Conservation (phyloP, 192 early-diverging fungal species). For the Phlyctochytrium bullatum region DNA sequence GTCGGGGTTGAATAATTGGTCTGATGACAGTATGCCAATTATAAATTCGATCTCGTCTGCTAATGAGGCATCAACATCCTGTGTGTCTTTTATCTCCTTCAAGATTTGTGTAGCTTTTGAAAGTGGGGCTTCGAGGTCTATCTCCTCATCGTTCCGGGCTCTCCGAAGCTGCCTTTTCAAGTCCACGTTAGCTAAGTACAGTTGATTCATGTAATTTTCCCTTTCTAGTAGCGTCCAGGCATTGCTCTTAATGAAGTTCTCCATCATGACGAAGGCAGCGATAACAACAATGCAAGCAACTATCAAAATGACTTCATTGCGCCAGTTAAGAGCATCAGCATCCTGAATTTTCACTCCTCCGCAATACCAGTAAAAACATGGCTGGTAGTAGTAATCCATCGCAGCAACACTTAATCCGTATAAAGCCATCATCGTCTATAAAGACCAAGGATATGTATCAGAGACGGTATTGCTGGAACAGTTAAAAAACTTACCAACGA, state of each 20-base stretch:
- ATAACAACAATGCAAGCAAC: constrained; percentile 21
- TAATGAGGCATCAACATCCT: constrained; percentile 19
- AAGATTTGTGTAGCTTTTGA: constrained; percentile 36
- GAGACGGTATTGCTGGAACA: background rate
- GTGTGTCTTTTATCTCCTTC: constrained; percentile 29
- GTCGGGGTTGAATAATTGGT: constrained; percentile 44
- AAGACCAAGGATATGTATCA: background rate
- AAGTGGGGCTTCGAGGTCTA: constrained; percentile 43
- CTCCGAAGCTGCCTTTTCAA: constrained; percentile 32
- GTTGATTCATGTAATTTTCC: constrained; percentile 32
- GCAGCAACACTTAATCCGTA: constrained; percentile 15
- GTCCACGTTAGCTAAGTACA: constrained; percentile 36
- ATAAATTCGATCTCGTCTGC: constrained; percentile 34
- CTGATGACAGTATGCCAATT: constrained; percentile 30
- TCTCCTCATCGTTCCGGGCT: constrained; percentile 24
- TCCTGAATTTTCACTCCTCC: constrained; percentile 28
- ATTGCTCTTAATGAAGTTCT: constrained; percentile 42
- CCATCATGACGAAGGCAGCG: constrained; percentile 27
- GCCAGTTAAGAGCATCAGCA: constrained; percentile 9
- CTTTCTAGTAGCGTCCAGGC: constrained; percentile 39
- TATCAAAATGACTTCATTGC: constrained; percentile 25
- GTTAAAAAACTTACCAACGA: constrained; percentile 18
- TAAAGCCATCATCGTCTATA: constrained; percentile 11
- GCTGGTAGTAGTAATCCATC: constrained; percentile 32
- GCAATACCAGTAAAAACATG: constrained; percentile 7